phyloP scores from a whole-genome alignment of 148 eudicot genomes.

The Vaccinium vitisidaea region DNA sequence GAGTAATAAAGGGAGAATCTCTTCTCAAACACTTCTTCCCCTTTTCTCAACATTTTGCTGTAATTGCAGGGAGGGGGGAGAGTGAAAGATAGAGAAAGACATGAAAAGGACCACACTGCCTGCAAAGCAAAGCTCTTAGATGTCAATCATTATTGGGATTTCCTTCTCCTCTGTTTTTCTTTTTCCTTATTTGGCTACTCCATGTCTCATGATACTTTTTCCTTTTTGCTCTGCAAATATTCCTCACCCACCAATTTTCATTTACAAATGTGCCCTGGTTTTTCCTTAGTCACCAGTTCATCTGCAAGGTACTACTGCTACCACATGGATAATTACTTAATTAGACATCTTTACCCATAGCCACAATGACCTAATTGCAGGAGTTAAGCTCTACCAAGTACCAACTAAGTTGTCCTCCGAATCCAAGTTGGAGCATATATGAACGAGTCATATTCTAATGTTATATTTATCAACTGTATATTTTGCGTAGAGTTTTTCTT shows the following conservation, averaged over 20 bases:
- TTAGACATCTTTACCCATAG: neutral
- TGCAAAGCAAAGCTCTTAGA: slow-evolving; percentile 32
- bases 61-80: slow-evolving; percentile 28
- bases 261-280: neutral
- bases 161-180: slow-evolving; percentile 16
- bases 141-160: slow-evolving; percentile 42
- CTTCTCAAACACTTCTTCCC: slow-evolving; percentile 21
- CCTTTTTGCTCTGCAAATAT: slow-evolving; percentile 34
- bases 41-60: slow-evolving; percentile 25
- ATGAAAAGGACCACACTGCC: slow-evolving; percentile 30
- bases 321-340: neutral
- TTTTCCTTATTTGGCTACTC: slow-evolving; percentile 43
- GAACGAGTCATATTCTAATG: neutral
- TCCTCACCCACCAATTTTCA: slow-evolving; percentile 24
- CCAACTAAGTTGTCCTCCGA: neutral
- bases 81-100: slow-evolving; percentile 30
- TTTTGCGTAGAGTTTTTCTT: neutral
- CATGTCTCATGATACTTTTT: slow-evolving; percentile 15
- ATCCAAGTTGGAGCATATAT: neutral
- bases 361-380: neutral
- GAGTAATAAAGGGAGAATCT: slow-evolving; percentile 35
- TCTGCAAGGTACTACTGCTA: neutral
- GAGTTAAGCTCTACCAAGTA: neutral
- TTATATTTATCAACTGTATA: neutral
- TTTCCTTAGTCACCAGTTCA: neutral